Conservation (phyloP, 305 asterid species). For the Solanum hybrid region DNA sequence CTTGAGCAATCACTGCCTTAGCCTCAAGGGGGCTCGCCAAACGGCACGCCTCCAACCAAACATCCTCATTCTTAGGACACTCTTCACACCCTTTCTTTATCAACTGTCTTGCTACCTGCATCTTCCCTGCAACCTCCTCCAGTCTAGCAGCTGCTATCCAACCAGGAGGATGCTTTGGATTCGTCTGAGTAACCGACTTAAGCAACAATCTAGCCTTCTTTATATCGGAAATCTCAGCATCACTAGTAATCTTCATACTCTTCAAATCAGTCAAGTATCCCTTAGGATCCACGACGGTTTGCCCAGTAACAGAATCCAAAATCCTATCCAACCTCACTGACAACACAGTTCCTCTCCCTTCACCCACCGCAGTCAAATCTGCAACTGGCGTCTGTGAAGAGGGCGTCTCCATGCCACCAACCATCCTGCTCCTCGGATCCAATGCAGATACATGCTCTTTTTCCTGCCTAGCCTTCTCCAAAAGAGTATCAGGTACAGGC, state of each 20-base stretch:
- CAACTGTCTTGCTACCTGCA: constrained; percentile 55
- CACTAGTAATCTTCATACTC: constrained; percentile 86
- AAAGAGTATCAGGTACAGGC: constrained; percentile 72
- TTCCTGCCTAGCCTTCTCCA: constrained; percentile 87
- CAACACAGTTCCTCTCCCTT: constrained; percentile 89
- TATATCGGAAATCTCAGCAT: constrained; percentile 85
- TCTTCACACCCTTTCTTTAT: constrained; percentile 71
- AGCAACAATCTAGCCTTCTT: constrained; percentile 77
- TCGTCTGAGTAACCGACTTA: constrained; percentile 70
- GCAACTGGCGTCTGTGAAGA: constrained; percentile 78
- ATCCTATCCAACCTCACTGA: constrained; percentile 68
- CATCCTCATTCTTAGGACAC: constrained; percentile 80
- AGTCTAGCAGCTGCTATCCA: constrained; percentile 96
- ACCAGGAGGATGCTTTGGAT: constrained; percentile 90
- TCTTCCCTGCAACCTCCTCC: constrained; percentile 91
- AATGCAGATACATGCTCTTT: constrained; percentile 72
- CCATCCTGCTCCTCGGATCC: constrained; percentile 76
- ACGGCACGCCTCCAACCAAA: constrained; percentile 87
- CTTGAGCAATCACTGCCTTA: constrained; percentile 80
- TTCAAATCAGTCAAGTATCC: constrained; percentile 89
- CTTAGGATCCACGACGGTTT: constrained; percentile 85
- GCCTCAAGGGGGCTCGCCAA: constrained; percentile 60
- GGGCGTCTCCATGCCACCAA: constrained; percentile 81
- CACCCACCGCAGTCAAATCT: constrained; percentile 89
- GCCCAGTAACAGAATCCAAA: constrained; percentile 76